Conservation (phyloP, 148 eudicot genomes). For the Cornus controversa region DNA sequence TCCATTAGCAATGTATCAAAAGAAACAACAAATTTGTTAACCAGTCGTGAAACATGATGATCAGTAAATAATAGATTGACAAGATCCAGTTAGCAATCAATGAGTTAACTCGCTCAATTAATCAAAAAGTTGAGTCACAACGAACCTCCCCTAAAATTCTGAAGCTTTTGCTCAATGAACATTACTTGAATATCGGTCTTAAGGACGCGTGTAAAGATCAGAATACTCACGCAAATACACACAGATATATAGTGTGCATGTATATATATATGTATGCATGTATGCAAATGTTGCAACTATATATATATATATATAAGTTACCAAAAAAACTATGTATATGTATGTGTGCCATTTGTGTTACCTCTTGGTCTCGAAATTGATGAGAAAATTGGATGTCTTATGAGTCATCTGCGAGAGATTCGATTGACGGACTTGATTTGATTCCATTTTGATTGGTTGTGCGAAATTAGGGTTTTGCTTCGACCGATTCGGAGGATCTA, state of each 20-base stretch:
- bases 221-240: background rate
- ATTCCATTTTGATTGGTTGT: conserved; percentile 1
- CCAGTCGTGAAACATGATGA: background rate
- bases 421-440: conserved; percentile 17
- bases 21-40: background rate
- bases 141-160: background rate
- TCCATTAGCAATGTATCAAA: background rate
- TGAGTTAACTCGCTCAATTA: conserved; percentile 13
- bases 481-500: conserved; percentile 15
- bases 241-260: background rate
- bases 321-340: no score
- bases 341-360: background rate
- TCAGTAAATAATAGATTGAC: background rate
- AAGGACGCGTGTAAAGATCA: conserved; percentile 16
- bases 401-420: conserved; percentile 5
- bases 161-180: conserved; percentile 16
- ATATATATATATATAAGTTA: no score
- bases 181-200: conserved; percentile 10
- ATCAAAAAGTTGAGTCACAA: background rate
- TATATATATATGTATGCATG: background rate
- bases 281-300: background rate
- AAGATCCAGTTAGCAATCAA: background rate
- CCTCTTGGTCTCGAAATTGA: conserved; percentile 26
- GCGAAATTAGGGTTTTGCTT: background rate
- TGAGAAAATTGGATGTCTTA: conserved; percentile 22